A percentile compares a stretch with the other conserved stretches of the same genome.
Conservation (phyloP, 2,329 filamentous ascomycete genomes). For the Thermoascus crustaceus region DNA sequence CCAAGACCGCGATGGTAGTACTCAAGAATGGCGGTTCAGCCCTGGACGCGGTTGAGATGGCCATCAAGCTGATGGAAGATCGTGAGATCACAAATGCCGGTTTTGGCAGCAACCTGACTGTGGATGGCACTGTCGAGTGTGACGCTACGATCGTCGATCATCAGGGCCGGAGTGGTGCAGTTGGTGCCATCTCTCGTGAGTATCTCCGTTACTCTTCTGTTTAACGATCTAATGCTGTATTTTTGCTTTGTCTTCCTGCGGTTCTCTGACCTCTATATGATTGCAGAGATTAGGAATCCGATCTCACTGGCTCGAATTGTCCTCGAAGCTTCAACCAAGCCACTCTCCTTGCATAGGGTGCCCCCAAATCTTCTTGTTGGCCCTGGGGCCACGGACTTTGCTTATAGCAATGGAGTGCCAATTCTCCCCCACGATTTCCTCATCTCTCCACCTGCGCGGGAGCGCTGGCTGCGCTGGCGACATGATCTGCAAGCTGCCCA, state of each 20-base stretch:
- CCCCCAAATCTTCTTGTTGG: conserved; percentile 88
- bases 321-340: conserved; percentile 65
- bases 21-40: conserved; percentile 71
- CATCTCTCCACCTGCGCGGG: conserved; percentile 68
- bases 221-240: conserved; percentile 4
- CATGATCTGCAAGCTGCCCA: conserved; percentile 59
- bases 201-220: conserved; percentile 14
- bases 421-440: conserved; percentile 67
- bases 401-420: conserved; percentile 65
- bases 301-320: conserved; percentile 79
- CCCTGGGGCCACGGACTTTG: conserved; percentile 78
- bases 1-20: conserved; percentile 72
- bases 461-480: conserved; percentile 72
- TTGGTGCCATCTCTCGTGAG: conserved; percentile 82
- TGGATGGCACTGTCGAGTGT: conserved; percentile 86
- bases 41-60: conserved; percentile 81
- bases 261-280: conserved; percentile 13
- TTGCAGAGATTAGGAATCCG: conserved; percentile 78
- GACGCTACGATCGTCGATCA: conserved; percentile 93
- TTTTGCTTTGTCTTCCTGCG: not conserved
- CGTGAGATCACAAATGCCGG: conserved; percentile 94
- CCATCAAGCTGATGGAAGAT: conserved; percentile 81
- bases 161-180: conserved; percentile 81
- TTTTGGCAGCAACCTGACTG: conserved; percentile 87
- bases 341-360: conserved; percentile 76